Percentiles rank a stretch among this genome's conserved stretches.
Conservation (phyloP, 192 early-diverging fungal genomes). For the Entomortierella parvispora region DNA sequence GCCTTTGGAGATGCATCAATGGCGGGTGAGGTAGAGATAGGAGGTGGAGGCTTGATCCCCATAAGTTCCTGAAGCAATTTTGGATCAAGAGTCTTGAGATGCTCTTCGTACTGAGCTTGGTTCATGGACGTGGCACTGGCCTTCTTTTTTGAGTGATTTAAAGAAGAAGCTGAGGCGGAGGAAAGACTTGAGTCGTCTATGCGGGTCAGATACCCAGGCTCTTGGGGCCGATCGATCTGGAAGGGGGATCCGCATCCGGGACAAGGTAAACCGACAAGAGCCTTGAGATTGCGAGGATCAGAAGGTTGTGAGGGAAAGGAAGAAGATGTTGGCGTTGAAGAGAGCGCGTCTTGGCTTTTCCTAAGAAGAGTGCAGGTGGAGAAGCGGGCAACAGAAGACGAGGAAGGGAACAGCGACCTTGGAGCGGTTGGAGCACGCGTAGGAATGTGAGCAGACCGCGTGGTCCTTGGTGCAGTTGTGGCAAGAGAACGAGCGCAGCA, state of each 20-base stretch:
- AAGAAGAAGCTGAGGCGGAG: background rate
- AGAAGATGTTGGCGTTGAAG: background rate
- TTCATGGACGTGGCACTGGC: slow-evolving; percentile 19
- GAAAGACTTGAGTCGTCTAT: background rate
- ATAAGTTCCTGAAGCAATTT: slow-evolving; percentile 32
- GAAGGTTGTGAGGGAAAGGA: too few relatives aligned
- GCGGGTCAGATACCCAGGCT: slow-evolving; percentile 32
- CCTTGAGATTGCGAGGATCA: background rate
- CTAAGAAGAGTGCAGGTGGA: too few relatives aligned
- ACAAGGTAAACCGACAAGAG: slow-evolving; percentile 30
- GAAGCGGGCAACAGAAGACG: too few relatives aligned
- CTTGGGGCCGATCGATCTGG: slow-evolving; percentile 16
- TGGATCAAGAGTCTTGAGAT: slow-evolving; percentile 30
- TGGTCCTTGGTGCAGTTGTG: background rate
- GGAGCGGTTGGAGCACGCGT: background rate
- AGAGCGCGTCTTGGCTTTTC: too few relatives aligned
- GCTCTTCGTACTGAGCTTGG: slow-evolving; percentile 24
- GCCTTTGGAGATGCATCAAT: background rate
- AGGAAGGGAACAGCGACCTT: too few relatives aligned
- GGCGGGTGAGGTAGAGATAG: background rate
- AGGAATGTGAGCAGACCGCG: background rate
- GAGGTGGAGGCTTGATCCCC: slow-evolving; percentile 4
- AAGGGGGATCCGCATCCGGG: slow-evolving; percentile 42
- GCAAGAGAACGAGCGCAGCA: too few relatives aligned
- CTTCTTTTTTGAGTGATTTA: background rate